Conservation (phyloP, 2,329 filamentous ascomycete genomes). For the Didymella segeticola region DNA sequence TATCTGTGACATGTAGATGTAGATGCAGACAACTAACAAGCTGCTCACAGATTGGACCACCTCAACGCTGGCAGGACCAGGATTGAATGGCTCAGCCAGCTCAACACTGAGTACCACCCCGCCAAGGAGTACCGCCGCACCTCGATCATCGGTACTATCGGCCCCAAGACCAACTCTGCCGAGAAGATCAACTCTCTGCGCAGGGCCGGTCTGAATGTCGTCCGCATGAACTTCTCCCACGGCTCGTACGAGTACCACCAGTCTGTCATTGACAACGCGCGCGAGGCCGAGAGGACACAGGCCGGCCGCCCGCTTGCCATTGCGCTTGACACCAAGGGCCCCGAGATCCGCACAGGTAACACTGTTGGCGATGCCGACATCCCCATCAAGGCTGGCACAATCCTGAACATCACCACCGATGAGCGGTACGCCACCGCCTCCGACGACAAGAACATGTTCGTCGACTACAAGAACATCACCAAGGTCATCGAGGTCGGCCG, state of each 20-base stretch:
- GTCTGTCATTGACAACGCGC: conserved; percentile 95
- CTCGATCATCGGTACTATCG: conserved; percentile 98
- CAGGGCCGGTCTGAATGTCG: conserved; percentile 90
- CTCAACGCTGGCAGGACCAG: conserved; percentile 75
- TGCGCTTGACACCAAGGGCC: conserved; percentile 85
- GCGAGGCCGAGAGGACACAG: conserved; percentile 79
- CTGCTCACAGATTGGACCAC: conserved; percentile 66
- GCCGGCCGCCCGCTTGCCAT: conserved; percentile 90
- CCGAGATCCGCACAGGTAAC: conserved; percentile 86
- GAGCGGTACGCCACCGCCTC: conserved; percentile 85
- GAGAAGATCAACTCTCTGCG: conserved; percentile 97
- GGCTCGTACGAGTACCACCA: conserved; percentile 96
- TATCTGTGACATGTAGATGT: no score
- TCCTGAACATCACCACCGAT: conserved; percentile 97
- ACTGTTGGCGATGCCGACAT: conserved; percentile 74
- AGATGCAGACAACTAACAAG: conserved; percentile 21
- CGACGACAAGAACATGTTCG: conserved; percentile 95
- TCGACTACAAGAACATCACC: conserved; percentile 99
- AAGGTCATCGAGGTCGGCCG: conserved; percentile 93
- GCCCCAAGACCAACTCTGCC: conserved; percentile 97
- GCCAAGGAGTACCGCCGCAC: conserved; percentile 92
- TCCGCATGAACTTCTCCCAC: conserved; percentile 99
- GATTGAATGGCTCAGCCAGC: conserved; percentile 74
- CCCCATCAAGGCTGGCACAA: conserved; percentile 80
- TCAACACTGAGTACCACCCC: conserved; percentile 89